Conservation (phyloP, 306 rosid species). For the Begonia peltatifolia region DNA sequence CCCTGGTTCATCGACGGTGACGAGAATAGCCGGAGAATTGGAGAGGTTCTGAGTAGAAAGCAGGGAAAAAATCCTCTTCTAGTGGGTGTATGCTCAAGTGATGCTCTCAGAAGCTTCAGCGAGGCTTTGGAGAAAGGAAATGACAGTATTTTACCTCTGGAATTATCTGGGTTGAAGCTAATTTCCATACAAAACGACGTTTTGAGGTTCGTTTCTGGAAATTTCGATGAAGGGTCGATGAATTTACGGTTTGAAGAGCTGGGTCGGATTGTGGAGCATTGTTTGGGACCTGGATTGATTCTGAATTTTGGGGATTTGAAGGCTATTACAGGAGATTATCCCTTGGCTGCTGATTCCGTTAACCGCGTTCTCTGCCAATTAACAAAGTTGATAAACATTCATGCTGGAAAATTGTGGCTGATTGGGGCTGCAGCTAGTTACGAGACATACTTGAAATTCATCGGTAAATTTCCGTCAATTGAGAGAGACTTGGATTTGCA, state of each 20-base stretch:
- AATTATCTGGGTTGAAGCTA: slow-evolving; percentile 34
- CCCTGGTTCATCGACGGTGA: slow-evolving; percentile 20
- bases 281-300: slow-evolving; percentile 51
- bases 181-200: slow-evolving; percentile 38
- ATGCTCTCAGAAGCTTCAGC: slow-evolving; percentile 35
- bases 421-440: slow-evolving; percentile 59
- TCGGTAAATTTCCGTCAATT: slow-evolving; percentile 44
- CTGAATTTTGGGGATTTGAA: slow-evolving; percentile 74
- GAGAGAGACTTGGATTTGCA: slow-evolving; percentile 89
- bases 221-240: slow-evolving; percentile 15
- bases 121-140: slow-evolving; percentile 34
- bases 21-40: slow-evolving; percentile 53
- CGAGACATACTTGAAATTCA: slow-evolving; percentile 64
- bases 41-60: slow-evolving; percentile 40
- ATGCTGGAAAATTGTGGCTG: slow-evolving; percentile 52
- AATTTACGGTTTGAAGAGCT: slow-evolving; percentile 28
- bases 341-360: slow-evolving; percentile 18
- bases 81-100: slow-evolving; percentile 56
- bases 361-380: slow-evolving; percentile 32
- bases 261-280: slow-evolving; percentile 19
- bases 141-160: slow-evolving; percentile 38
- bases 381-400: slow-evolving; percentile 30
- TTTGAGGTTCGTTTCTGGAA: slow-evolving; percentile 18
- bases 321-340: slow-evolving; percentile 26
- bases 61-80: slow-evolving; percentile 67